Evolutionary conservation across 106 monocot genomes (phyloP).

Genomic region (Gastrodia elata): DNA sequence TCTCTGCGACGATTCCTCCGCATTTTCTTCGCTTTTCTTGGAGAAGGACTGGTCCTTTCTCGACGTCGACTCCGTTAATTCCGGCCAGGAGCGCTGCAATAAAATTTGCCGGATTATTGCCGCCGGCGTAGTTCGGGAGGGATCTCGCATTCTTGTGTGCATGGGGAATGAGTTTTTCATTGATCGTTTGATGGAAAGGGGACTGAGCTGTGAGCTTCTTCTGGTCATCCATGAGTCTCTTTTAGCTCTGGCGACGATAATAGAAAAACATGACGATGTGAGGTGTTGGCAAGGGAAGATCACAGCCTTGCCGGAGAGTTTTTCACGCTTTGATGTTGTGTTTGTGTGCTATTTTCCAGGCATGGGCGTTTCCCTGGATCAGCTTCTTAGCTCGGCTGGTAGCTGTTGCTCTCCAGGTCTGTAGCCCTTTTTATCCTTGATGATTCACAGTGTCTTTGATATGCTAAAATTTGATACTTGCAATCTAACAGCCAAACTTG

Average conservation of each 20-base stretch:
- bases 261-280: constrained; percentile 12
- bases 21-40: neutral
- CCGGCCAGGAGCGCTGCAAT: neutral
- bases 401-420: constrained; percentile 56
- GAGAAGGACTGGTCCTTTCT: constrained; percentile 14
- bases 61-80: neutral
- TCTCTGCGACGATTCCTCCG: neutral
- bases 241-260: constrained; percentile 16
- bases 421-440: neutral
- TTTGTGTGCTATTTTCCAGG: constrained; percentile 87
- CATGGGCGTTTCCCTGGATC: constrained; percentile 42
- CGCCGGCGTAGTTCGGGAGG: neutral
- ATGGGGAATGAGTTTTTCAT: constrained; percentile 15
- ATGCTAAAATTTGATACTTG: neutral
- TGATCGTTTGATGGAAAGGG: constrained; percentile 3
- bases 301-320: constrained; percentile 48
- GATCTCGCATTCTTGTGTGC: constrained; percentile 11
- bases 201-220: constrained; percentile 8
- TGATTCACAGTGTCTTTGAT: neutral
- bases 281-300: constrained; percentile 86
- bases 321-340: constrained; percentile 59
- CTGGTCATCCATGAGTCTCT: constrained; percentile 14
- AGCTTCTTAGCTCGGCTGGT: constrained; percentile 31
- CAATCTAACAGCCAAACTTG: too few relatives aligned
- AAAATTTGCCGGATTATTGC: neutral